These are phyloP conservation scores for Erodium maritimum DNA, from an alignment of 345 rosid species.

Conservation along the genomic window DNA sequence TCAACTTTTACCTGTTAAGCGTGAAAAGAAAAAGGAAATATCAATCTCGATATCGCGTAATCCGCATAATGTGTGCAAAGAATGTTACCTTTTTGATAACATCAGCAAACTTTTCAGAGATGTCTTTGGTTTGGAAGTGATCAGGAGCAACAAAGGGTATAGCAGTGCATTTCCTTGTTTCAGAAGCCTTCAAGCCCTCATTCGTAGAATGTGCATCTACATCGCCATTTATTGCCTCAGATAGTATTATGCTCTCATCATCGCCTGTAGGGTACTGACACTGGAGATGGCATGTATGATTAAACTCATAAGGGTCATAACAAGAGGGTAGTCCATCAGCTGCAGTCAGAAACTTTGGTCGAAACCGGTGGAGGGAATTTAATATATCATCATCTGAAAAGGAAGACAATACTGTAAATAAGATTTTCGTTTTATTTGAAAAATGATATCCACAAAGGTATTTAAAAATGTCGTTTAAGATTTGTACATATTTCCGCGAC, in stretches of 20 bases:
- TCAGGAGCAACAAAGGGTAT: conserved; percentile 55
- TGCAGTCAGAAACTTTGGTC: conserved; percentile 49
- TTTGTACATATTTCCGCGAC: conserved; percentile 67
- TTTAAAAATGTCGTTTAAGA: conserved; percentile 7
- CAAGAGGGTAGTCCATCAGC: conserved; percentile 46
- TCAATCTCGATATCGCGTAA: conserved; percentile 7
- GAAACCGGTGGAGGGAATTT: conserved; percentile 53
- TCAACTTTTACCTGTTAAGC: conserved; percentile 46
- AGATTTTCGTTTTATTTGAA: not conserved
- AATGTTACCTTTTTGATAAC: conserved; percentile 56
- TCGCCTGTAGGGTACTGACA: conserved; percentile 27
- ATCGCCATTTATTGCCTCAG: not conserved
- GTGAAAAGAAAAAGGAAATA: conserved; percentile 7
- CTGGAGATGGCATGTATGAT: conserved; percentile 53
- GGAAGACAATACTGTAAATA: conserved; percentile 8
- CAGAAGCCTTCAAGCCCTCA: not conserved
- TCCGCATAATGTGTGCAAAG: conserved; percentile 5
- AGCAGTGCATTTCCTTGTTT: conserved; percentile 46
- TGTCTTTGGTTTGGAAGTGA: conserved; percentile 36
- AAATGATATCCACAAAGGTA: conserved; percentile 8
- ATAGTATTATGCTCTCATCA: conserved; percentile 27
- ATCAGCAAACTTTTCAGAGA: conserved; percentile 35
- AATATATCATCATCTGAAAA: conserved; percentile 72
- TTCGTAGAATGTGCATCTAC: not conserved
- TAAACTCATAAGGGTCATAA: conserved; percentile 46